Evolutionary conservation across 2,329 filamentous ascomycete genomes (phyloP).

Genomic region (Metarhizium guizhouense): DNA sequence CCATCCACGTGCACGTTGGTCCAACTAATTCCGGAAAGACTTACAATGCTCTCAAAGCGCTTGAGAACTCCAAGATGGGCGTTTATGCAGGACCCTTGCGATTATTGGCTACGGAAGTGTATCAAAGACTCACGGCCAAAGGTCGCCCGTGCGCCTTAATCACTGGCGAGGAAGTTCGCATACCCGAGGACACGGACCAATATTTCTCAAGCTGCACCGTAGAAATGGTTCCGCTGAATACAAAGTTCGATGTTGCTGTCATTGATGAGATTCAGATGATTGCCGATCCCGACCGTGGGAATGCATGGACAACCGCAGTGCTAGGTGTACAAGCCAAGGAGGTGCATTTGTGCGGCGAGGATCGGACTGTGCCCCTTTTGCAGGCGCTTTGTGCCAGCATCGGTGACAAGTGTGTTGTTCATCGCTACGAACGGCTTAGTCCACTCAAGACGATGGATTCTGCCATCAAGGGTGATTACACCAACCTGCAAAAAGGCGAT

Average conservation of each 20-base stretch:
- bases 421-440: conserved; percentile 76
- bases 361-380: conserved; percentile 71
- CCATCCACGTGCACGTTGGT: conserved; percentile 85
- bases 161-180: conserved; percentile 81
- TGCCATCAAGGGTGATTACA: conserved; percentile 56
- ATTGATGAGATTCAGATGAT: conserved; percentile 99
- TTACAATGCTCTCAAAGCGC: conserved; percentile 78
- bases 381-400: conserved; percentile 65
- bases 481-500: conserved; percentile 74
- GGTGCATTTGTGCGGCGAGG: conserved; percentile 88
- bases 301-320: conserved; percentile 89
- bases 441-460: conserved; percentile 57
- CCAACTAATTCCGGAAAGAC: conserved; percentile 98
- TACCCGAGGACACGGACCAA: conserved; percentile 48
- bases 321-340: conserved; percentile 82
- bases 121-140: conserved; percentile 71
- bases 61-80: conserved; percentile 67
- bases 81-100: conserved; percentile 88
- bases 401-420: conserved; percentile 75
- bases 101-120: conserved; percentile 90
- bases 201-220: conserved; percentile 82
- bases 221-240: conserved; percentile 63
- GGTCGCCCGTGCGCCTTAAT: conserved; percentile 70
- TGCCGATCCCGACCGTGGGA: conserved; percentile 67
- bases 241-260: conserved; percentile 73